Conservation (phyloP, 768 basidiomycete genomes). For the Russula virescens region DNA sequence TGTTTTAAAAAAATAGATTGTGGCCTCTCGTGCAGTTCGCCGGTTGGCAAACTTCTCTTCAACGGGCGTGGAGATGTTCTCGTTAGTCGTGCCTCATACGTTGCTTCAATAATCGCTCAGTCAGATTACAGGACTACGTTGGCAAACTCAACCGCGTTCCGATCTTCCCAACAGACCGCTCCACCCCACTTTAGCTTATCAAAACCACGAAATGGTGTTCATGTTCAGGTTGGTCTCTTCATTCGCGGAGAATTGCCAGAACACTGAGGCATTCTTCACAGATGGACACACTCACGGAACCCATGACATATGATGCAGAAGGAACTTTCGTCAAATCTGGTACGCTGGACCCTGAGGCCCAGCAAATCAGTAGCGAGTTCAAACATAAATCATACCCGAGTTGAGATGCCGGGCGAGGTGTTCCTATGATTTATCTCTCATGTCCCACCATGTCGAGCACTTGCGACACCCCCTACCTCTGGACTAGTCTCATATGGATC, state of each 20-base stretch:
- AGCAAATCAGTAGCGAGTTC: conserved; percentile 55
- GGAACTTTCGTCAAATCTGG: conserved; percentile 43
- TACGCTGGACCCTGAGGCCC: conserved; percentile 54
- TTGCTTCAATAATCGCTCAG: conserved; percentile 23
- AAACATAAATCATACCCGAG: conserved; percentile 40
- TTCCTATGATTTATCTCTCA: conserved; percentile 1
- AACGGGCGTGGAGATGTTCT: conserved; percentile 29
- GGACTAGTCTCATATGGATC: background rate
- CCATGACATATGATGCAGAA: conserved; percentile 50
- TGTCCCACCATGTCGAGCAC: conserved; percentile 1
- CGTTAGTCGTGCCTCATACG: conserved; percentile 10
- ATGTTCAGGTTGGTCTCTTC: conserved; percentile 32
- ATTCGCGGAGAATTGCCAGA: background rate
- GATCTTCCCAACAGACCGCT: conserved; percentile 9
- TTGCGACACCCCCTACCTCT: background rate
- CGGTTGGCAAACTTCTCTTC: conserved; percentile 47
- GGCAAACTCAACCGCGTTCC: conserved; percentile 22
- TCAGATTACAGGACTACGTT: conserved; percentile 21
- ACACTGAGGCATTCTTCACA: background rate
- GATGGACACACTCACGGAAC: conserved; percentile 28
- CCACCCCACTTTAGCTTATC: conserved; percentile 18
- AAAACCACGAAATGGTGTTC: conserved; percentile 28
- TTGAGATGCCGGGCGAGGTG: background rate
- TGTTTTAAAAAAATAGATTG: conserved; percentile 37
- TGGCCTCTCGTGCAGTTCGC: conserved; percentile 55